Percentiles rank a stretch among this genome's conserved stretches.
Evolutionary conservation across 257 asterid genomes (phyloP).

Genomic region (Sherardia arvensis): DNA sequence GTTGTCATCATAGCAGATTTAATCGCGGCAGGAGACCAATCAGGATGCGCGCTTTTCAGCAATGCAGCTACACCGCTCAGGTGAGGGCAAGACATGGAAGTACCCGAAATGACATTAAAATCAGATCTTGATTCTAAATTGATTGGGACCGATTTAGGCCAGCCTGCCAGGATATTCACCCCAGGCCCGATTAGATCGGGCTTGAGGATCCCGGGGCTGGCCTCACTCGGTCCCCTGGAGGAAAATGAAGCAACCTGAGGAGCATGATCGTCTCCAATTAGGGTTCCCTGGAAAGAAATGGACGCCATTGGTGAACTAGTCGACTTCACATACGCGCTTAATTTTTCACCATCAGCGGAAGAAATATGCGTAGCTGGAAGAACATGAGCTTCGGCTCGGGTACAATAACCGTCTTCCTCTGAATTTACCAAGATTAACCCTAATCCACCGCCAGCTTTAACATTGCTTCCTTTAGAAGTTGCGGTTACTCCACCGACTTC

Average conservation of each 20-base stretch:
- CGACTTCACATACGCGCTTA: not conserved
- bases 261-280: slow-evolving; percentile 10
- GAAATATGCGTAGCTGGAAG: not conserved
- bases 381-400: slow-evolving; percentile 2
- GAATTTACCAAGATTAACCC: slow-evolving; percentile 1
- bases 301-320: not conserved
- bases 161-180: slow-evolving; percentile 8
- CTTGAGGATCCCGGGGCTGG: slow-evolving; percentile 6
- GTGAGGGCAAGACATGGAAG: not conserved
- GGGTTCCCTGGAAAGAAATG: slow-evolving; percentile 6
- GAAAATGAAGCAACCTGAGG: slow-evolving; percentile 10
- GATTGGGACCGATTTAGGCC: slow-evolving; percentile 1
- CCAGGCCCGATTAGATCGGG: slow-evolving; percentile 13
- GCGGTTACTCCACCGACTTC: not conserved
- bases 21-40: not conserved
- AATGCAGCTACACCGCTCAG: not conserved
- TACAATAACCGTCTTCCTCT: not conserved
- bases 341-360: not conserved
- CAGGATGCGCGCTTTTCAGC: not conserved
- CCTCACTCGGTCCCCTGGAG: slow-evolving; percentile 7
- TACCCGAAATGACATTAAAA: slow-evolving; percentile 6
- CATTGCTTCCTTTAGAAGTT: not conserved
- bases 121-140: not conserved
- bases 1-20: not conserved
- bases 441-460: slow-evolving; percentile 8